Percentiles rank a stretch among this genome's conserved stretches.
phyloP scores from a whole-genome alignment of 257 asterid genomes.

The Nicotiana sylvestris region DNA sequence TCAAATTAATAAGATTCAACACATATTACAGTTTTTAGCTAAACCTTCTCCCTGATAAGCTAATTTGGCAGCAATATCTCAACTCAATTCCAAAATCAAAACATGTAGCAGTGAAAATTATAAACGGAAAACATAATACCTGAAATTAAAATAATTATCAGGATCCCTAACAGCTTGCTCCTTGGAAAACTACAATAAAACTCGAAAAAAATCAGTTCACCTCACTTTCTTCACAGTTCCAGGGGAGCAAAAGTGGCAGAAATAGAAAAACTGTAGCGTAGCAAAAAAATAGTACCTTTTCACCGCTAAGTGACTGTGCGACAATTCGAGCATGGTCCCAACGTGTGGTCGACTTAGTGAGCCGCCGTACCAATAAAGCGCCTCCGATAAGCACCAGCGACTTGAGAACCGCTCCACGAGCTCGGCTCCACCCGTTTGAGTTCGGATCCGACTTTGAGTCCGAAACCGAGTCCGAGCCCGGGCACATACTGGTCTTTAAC shows the following conservation, averaged over 20 bases:
- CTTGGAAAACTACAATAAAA: constrained; percentile 59
- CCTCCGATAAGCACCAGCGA: constrained; percentile 81
- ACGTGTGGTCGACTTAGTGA: constrained; percentile 94
- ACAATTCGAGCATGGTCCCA: constrained; percentile 95
- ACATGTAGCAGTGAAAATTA: too few species aligned
- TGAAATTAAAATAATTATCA: constrained; percentile 89
- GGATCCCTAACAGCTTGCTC: constrained; percentile 98
- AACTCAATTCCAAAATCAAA: background rate
- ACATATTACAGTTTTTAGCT: background rate
- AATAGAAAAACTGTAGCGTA: background rate
- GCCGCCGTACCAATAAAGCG: constrained; percentile 74
- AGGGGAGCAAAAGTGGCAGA: background rate
- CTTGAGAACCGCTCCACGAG: constrained; percentile 75
- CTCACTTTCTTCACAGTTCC: background rate
- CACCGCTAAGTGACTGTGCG: constrained; percentile 91
- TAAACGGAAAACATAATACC: constrained; percentile 31
- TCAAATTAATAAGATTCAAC: background rate
- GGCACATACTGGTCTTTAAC: constrained; percentile 38
- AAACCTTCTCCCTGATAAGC: background rate
- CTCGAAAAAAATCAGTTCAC: background rate
- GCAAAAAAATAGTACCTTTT: constrained; percentile 47
- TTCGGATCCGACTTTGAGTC: constrained; percentile 36
- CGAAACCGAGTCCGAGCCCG: constrained; percentile 60
- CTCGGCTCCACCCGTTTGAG: constrained; percentile 71
- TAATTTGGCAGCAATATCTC: background rate